Evolutionary conservation across 768 basidiomycete genomes (phyloP).

Genomic region (Gloeophyllum trabeum): DNA sequence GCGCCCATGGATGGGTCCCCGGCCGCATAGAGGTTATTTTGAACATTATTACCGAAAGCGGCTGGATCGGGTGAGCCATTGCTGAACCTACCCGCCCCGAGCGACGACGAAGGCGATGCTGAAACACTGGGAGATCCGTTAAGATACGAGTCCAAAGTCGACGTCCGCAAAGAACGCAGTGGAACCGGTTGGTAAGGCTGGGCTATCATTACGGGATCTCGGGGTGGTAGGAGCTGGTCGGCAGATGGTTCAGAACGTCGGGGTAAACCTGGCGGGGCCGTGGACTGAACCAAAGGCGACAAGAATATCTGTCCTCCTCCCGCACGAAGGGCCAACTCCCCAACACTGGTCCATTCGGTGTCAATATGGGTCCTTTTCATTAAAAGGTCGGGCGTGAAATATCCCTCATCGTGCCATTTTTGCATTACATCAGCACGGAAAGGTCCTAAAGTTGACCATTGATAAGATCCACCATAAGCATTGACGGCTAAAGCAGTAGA

Average conservation of each 20-base stretch:
- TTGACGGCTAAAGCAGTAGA: background rate
- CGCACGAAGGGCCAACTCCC: conserved; percentile 41
- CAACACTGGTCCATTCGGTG: conserved; percentile 54
- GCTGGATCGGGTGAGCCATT: conserved; percentile 63
- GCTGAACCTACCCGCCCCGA: conserved; percentile 50
- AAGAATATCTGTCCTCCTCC: conserved; percentile 55
- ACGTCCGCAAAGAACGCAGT: conserved; percentile 41
- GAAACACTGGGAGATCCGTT: conserved; percentile 42
- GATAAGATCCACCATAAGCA: conserved; percentile 3
- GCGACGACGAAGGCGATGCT: conserved; percentile 66
- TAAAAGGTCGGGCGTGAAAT: conserved; percentile 73
- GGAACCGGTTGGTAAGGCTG: conserved; percentile 62
- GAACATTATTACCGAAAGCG: conserved; percentile 36
- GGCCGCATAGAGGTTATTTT: background rate
- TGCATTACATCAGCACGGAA: conserved; percentile 88
- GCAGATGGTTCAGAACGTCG: conserved; percentile 39
- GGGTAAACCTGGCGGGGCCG: conserved; percentile 42
- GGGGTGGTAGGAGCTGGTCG: conserved; percentile 25
- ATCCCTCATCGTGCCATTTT: conserved; percentile 87
- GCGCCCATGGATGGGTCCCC: background rate
- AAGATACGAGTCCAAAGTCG: conserved; percentile 56
- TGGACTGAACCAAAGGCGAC: conserved; percentile 27
- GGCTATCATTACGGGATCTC: conserved; percentile 27
- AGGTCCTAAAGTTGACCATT: conserved; percentile 52
- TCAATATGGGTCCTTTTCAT: conserved; percentile 76